Conservation (phyloP, 192 early-diverging fungal species). For the Dimargaris cristalligena region DNA sequence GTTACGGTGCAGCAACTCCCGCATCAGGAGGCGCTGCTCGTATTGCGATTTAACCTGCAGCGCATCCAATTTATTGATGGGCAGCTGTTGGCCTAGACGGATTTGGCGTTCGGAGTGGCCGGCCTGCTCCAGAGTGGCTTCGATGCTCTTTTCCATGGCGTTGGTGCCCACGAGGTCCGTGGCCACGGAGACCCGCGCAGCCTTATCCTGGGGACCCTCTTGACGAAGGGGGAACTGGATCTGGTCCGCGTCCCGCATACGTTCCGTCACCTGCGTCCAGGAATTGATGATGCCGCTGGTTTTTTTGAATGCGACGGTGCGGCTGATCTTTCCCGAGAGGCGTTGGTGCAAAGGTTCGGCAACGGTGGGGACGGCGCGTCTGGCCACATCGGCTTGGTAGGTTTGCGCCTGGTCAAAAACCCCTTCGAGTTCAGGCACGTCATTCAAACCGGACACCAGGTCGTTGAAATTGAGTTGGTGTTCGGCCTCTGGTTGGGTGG, state of each 20-base stretch:
- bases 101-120: conserved; percentile 66
- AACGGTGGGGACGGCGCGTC: conserved; percentile 14
- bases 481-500: neutral
- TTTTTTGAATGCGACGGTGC: conserved; percentile 69
- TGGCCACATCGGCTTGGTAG: neutral
- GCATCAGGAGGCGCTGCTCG: conserved; percentile 72
- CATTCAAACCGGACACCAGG: neutral
- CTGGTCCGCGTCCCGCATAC: conserved; percentile 73
- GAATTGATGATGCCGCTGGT: conserved; percentile 65
- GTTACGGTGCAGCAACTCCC: conserved; percentile 82
- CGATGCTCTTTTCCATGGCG: conserved; percentile 64
- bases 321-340: conserved; percentile 69
- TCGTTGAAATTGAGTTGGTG: neutral
- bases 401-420: neutral
- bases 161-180: conserved; percentile 27
- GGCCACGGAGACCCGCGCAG: conserved; percentile 13
- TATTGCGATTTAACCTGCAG: conserved; percentile 67
- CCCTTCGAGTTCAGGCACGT: too few relatives aligned
- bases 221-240: conserved; percentile 46
- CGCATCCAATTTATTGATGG: conserved; percentile 60
- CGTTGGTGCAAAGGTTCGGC: conserved; percentile 66
- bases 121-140: conserved; percentile 43
- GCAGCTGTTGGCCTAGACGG: conserved; percentile 67
- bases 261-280: conserved; percentile 68
- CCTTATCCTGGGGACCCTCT: conserved; percentile 12